phyloP scores from a whole-genome alignment of 2,329 filamentous ascomycete genomes.

The Monilinia aucupariae region DNA sequence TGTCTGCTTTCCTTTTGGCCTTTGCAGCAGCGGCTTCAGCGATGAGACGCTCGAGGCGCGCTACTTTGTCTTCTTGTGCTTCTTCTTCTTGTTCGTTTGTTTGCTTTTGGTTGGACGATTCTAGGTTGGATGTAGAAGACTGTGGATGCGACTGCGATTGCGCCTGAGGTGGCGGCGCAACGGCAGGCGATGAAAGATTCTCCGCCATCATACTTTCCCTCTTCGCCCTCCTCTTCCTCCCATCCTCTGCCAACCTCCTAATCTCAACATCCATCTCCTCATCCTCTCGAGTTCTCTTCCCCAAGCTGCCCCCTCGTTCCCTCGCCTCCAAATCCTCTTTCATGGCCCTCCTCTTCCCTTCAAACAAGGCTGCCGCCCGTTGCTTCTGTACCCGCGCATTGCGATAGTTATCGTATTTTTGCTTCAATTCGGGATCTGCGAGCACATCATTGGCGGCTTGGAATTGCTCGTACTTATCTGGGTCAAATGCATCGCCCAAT shows the following conservation, averaged over 20 bases:
- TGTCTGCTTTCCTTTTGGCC: slow-evolving; percentile 34
- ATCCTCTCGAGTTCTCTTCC: slow-evolving; percentile 51
- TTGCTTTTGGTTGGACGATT: not conserved
- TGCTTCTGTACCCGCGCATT: slow-evolving; percentile 65
- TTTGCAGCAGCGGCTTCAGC: slow-evolving; percentile 40
- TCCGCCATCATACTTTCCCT: slow-evolving; percentile 40
- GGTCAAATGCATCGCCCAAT: slow-evolving; percentile 66
- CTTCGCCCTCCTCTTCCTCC: slow-evolving; percentile 45
- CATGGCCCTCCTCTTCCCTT: slow-evolving; percentile 67
- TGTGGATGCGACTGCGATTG: slow-evolving; percentile 7
- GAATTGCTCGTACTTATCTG: slow-evolving; percentile 77
- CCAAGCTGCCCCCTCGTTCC: slow-evolving; percentile 55
- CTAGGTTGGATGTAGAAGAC: not conserved
- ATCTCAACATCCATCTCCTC: slow-evolving; percentile 47
- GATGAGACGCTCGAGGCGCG: slow-evolving; percentile 42
- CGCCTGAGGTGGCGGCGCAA: slow-evolving; percentile 20
- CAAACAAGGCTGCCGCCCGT: slow-evolving; percentile 67
- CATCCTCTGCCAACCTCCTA: slow-evolving; percentile 47
- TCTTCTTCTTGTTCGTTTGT: slow-evolving; percentile 19
- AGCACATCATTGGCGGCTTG: slow-evolving; percentile 85
- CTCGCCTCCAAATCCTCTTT: slow-evolving; percentile 80
- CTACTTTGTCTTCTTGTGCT: slow-evolving; percentile 40
- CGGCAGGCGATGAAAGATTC: slow-evolving; percentile 23
- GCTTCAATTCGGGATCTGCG: slow-evolving; percentile 61
- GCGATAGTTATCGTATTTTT: slow-evolving; percentile 72